Conservation (phyloP, 306 rosid species). For the Castanea mollissima region DNA sequence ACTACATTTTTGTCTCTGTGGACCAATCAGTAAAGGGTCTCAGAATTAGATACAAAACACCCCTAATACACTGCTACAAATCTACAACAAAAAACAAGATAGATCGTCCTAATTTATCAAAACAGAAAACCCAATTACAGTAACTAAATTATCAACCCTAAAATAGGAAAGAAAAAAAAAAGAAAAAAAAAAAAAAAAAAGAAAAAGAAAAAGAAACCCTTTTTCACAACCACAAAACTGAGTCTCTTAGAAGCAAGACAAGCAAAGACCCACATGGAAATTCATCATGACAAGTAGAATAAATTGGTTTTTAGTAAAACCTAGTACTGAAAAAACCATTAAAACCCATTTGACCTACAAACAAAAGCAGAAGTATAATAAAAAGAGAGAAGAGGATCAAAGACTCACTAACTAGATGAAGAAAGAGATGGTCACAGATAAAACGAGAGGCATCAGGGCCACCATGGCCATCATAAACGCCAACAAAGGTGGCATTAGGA, state of each 20-base stretch:
- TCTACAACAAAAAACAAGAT: background rate
- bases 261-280: background rate
- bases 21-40: background rate
- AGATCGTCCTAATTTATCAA: background rate
- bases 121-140: background rate
- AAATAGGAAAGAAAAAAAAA: too few species aligned
- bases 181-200: too few species aligned
- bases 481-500: constrained; percentile 60
- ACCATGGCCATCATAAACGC: constrained; percentile 94
- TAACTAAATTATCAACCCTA: too few species aligned
- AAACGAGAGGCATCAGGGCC: constrained; percentile 69
- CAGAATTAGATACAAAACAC: background rate
- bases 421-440: constrained; percentile 63
- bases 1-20: background rate
- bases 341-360: background rate
- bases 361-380: background rate
- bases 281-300: background rate
- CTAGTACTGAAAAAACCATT: background rate
- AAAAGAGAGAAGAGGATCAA: background rate
- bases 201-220: too few species aligned
- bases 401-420: constrained; percentile 57
- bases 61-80: background rate
- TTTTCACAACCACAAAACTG: too few species aligned
- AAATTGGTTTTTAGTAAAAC: background rate
- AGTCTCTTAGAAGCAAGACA: constrained; percentile 8